Percentiles rank a stretch among this genome's conserved stretches.
These are phyloP conservation scores for Pseudocercospora fijiensis DNA, from an alignment of 2,329 filamentous ascomycete genomes.

Conservation along the genomic window DNA sequence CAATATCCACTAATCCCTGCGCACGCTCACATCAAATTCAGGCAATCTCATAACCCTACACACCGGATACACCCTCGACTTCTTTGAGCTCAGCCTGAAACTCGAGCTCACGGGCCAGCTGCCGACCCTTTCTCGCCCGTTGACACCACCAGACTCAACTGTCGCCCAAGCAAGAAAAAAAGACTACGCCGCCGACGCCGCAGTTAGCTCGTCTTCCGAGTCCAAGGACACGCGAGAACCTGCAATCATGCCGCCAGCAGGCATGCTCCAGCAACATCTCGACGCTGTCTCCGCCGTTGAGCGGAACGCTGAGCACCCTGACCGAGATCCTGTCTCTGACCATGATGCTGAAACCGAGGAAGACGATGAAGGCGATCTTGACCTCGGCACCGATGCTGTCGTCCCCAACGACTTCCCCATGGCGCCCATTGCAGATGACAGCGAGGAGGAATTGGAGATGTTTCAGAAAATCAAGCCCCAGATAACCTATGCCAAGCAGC, in stretches of 20 bases:
- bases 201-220: not conserved
- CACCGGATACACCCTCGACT: slow-evolving; percentile 8
- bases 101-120: slow-evolving; percentile 2
- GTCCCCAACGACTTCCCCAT: not conserved
- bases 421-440: not conserved
- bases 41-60: not conserved
- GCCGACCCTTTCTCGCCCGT: not conserved
- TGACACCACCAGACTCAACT: not conserved
- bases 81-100: slow-evolving; percentile 8
- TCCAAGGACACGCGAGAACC: not conserved
- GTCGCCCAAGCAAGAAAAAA: not conserved
- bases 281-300: not conserved
- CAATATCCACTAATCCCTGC: not conserved
- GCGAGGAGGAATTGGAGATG: not conserved
- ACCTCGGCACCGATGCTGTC: not conserved
- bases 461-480: not conserved
- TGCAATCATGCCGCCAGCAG: not conserved
- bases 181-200: not conserved
- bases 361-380: not conserved
- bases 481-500: not conserved
- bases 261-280: not conserved
- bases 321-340: not conserved
- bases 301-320: not conserved
- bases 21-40: not conserved
- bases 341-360: slow-evolving; percentile 2